phyloP scores from a whole-genome alignment of 768 basidiomycete species.

The Coprinopsis marcescibilis region DNA sequence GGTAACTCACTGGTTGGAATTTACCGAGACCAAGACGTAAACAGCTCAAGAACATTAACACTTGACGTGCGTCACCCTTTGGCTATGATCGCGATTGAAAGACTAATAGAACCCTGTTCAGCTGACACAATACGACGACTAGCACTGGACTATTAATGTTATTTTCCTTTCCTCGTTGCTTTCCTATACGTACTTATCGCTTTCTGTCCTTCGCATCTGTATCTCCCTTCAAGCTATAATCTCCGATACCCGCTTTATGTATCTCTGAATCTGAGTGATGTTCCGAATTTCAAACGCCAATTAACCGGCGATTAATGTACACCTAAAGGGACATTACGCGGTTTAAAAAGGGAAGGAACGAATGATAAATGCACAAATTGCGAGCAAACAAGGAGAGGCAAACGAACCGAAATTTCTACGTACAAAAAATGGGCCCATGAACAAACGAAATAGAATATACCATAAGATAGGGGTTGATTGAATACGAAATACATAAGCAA shows the following conservation, averaged over 20 bases:
- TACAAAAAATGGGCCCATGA: neutral
- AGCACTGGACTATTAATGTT: neutral
- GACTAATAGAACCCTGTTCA: too few relatives aligned
- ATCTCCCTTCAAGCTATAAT: neutral
- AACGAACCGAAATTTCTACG: too few relatives aligned
- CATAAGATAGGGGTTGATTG: neutral
- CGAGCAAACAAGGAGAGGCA: too few relatives aligned
- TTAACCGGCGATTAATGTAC: too few relatives aligned
- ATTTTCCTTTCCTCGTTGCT: neutral
- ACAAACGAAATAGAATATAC: conserved; percentile 1
- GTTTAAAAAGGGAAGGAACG: too few relatives aligned
- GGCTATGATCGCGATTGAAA: neutral
- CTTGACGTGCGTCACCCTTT: conserved; percentile 61
- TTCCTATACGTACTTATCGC: conserved; percentile 5
- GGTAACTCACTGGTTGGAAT: conserved; percentile 91
- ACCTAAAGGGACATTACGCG: too few relatives aligned
- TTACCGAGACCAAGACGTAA: conserved; percentile 89
- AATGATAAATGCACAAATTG: too few relatives aligned
- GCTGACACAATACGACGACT: conserved; percentile 63
- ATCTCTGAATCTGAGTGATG: too few relatives aligned
- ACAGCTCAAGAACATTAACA: conserved; percentile 87
- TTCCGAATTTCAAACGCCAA: too few relatives aligned
- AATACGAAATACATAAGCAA: neutral
- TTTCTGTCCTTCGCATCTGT: neutral
- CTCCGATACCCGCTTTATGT: neutral